Evolutionary conservation across 2,329 filamentous ascomycete species (phyloP).

Genomic region (Talaromyces sp.): DNA sequence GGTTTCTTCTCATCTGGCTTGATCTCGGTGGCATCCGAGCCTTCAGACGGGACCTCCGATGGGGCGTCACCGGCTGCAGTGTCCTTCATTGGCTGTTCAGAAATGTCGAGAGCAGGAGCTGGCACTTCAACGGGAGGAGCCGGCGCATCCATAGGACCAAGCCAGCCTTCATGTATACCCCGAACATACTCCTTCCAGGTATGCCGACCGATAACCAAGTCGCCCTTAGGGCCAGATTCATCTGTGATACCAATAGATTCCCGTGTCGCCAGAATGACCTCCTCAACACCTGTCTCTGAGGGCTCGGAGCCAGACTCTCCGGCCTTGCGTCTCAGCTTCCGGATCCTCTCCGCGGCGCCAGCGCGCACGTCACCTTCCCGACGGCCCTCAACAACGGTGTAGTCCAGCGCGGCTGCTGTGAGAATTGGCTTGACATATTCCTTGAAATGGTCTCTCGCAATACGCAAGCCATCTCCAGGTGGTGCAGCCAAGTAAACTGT

Average conservation of each 20-base stretch:
- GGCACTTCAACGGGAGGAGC: conserved; percentile 23
- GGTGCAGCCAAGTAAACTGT: conserved; percentile 85
- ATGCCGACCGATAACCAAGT: conserved; percentile 86
- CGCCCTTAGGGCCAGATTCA: conserved; percentile 75
- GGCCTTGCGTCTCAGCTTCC: conserved; percentile 64
- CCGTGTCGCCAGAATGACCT: conserved; percentile 65
- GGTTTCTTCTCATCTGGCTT: background rate
- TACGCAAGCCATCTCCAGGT: conserved; percentile 79
- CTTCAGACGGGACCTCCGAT: conserved; percentile 18
- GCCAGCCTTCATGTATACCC: conserved; percentile 93
- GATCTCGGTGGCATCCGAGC: conserved; percentile 35
- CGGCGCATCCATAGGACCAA: conserved; percentile 72
- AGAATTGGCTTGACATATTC: conserved; percentile 94
- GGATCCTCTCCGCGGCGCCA: conserved; percentile 81
- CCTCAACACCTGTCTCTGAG: conserved; percentile 57
- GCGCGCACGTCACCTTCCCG: conserved; percentile 91
- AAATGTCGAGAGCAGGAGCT: conserved; percentile 22
- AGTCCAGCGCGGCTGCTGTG: conserved; percentile 86
- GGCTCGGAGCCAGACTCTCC: conserved; percentile 55
- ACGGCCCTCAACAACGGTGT: conserved; percentile 91
- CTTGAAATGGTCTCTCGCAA: conserved; percentile 91
- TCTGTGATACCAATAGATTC: conserved; percentile 68
- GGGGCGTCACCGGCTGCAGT: conserved; percentile 25
- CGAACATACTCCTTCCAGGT: conserved; percentile 97
- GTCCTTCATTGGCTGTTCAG: conserved; percentile 30